These are phyloP conservation scores for Lagenidium giganteum DNA, from an alignment of 352 stramenopile genomes.

Conservation along the genomic window DNA sequence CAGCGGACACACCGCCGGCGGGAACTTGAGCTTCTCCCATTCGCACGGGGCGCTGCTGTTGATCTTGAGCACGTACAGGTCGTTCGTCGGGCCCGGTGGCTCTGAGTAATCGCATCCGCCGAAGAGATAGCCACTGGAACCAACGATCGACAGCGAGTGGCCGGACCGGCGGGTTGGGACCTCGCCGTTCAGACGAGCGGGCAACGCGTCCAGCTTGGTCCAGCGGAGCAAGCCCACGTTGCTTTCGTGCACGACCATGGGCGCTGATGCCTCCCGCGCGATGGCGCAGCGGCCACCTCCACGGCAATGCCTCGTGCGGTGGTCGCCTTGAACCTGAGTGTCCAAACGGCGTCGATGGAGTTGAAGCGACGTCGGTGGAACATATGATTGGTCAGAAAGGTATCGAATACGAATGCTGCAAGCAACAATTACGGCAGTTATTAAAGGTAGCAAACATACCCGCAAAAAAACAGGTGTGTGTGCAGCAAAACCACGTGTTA, in stretches of 20 bases:
- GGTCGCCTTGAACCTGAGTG: not conserved
- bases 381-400: constrained; percentile 3
- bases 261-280: not conserved
- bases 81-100: constrained; percentile 88
- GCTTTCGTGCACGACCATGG: not conserved
- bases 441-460: too few species aligned
- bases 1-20: constrained; percentile 23
- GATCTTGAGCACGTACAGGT: constrained; percentile 92
- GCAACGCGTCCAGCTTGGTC: constrained; percentile 42
- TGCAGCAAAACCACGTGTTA: too few species aligned
- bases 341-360: not conserved
- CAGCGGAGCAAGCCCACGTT: constrained; percentile 33
- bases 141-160: constrained; percentile 90
- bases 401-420: not conserved
- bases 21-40: constrained; percentile 61
- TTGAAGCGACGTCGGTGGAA: constrained; percentile 1
- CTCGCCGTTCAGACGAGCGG: constrained; percentile 77
- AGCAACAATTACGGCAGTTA: not conserved
- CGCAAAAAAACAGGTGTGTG: too few species aligned
- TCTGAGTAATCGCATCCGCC: constrained; percentile 88
- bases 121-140: constrained; percentile 90
- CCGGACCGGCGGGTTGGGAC: constrained; percentile 87
- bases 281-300: not conserved
- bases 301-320: not conserved
- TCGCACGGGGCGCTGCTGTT: constrained; percentile 58